phyloP scores from a whole-genome alignment of 805 yeast genomes.

The Suhomyces pyralidae region DNA sequence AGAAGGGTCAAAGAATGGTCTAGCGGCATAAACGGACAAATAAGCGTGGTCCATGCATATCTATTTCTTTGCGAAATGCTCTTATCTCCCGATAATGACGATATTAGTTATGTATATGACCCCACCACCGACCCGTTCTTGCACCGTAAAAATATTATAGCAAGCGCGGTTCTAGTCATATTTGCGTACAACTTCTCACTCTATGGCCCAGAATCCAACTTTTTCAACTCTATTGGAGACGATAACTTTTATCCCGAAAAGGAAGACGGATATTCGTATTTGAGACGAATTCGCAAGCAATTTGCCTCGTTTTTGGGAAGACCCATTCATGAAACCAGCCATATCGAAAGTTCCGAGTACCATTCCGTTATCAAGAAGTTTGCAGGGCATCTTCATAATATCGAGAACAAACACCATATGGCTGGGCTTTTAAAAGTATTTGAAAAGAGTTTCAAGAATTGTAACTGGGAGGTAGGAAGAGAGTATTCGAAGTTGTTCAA shows the following conservation, averaged over 20 bases:
- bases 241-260: constrained; percentile 24
- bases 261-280: constrained; percentile 51
- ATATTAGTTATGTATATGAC: constrained; percentile 44
- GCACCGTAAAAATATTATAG: constrained; percentile 40
- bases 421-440: constrained; percentile 54
- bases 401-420: constrained; percentile 45
- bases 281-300: constrained; percentile 47
- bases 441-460: constrained; percentile 28
- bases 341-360: constrained; percentile 27
- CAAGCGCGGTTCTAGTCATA: constrained; percentile 40
- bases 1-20: constrained; percentile 10
- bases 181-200: constrained; percentile 52
- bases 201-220: constrained; percentile 45
- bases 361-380: constrained; percentile 42
- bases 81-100: constrained; percentile 50
- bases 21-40: constrained; percentile 5
- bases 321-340: constrained; percentile 5
- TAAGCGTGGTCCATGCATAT: constrained; percentile 58
- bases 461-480: constrained; percentile 55
- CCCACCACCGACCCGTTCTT: constrained; percentile 49
- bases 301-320: constrained; percentile 33
- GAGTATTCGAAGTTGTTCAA: constrained; percentile 53
- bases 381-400: constrained; percentile 37
- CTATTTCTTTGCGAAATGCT: constrained; percentile 61
- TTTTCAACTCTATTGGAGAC: constrained; percentile 18